Evolutionary conservation across 768 basidiomycete genomes (phyloP).

Genomic region (Amanita pseudoporphyria): DNA sequence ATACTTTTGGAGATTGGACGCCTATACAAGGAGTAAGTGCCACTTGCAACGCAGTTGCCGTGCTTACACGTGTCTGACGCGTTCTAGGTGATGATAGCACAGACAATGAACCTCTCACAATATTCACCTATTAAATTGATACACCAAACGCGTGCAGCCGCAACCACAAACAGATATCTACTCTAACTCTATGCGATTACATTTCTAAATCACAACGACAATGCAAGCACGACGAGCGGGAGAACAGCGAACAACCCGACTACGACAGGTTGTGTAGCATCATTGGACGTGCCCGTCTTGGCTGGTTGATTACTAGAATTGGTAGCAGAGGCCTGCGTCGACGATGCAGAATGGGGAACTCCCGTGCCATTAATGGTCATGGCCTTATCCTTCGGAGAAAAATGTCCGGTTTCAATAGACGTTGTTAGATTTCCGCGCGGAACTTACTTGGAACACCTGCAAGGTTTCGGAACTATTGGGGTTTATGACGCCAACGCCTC

Average conservation of each 20-base stretch:
- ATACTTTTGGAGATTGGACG: too few relatives aligned
- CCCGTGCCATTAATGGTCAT: constrained; percentile 44
- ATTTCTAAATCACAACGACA: neutral
- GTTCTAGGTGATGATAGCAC: too few relatives aligned
- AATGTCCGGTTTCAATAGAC: neutral
- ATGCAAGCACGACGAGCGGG: neutral
- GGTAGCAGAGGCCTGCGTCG: neutral
- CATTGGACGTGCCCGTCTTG: neutral
- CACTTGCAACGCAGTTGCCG: too few relatives aligned
- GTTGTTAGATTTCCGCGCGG: neutral
- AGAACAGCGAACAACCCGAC: neutral
- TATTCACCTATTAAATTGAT: too few relatives aligned
- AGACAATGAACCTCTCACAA: too few relatives aligned
- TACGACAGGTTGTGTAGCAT: neutral
- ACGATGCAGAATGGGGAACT: neutral
- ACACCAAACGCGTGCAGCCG: too few relatives aligned
- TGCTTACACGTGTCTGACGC: too few relatives aligned
- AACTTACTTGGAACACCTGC: constrained; percentile 36
- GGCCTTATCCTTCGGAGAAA: constrained; percentile 40
- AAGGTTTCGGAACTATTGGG: constrained; percentile 34
- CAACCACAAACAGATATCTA: too few relatives aligned
- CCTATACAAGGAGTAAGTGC: too few relatives aligned
- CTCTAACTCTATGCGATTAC: neutral
- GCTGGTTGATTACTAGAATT: neutral
- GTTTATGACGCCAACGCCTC: constrained; percentile 57